Evolutionary conservation across 2,329 filamentous ascomycete genomes (phyloP).

Genomic region (Apiospora phragmitis): DNA sequence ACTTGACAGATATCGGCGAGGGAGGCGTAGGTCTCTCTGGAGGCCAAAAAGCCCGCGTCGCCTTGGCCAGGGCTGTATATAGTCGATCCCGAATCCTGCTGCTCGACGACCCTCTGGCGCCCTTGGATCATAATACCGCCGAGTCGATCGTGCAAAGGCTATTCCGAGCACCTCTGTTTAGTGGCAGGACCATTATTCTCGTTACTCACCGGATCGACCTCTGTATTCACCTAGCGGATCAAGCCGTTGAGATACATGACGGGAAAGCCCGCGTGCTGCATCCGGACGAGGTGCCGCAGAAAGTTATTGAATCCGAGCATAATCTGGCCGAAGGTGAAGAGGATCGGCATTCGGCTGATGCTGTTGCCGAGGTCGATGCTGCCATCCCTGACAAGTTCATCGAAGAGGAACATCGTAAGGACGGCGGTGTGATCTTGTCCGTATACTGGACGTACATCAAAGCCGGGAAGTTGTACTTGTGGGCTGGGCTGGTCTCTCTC

Average conservation of each 20-base stretch:
- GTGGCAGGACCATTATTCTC: constrained; percentile 70
- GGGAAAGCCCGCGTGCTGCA: constrained; percentile 55
- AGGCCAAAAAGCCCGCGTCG: constrained; percentile 63
- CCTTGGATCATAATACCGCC: constrained; percentile 63
- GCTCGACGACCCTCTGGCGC: constrained; percentile 64
- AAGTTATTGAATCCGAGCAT: constrained; percentile 24
- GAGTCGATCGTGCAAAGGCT: constrained; percentile 61
- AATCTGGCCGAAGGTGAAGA: constrained; percentile 33
- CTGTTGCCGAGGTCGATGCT: constrained; percentile 44
- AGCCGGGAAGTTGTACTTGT: constrained; percentile 74
- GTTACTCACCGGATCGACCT: constrained; percentile 81
- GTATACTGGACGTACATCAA: constrained; percentile 87
- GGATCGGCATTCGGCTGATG: constrained; percentile 25
- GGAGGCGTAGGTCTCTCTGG: constrained; percentile 64
- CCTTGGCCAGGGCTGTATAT: constrained; percentile 63
- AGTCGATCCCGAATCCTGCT: constrained; percentile 57
- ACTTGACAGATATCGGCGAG: constrained; percentile 61
- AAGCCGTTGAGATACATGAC: constrained; percentile 69
- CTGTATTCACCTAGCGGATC: constrained; percentile 69
- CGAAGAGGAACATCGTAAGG: constrained; percentile 72
- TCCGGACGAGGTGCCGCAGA: constrained; percentile 43
- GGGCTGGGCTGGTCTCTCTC: constrained; percentile 64
- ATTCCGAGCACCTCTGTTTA: constrained; percentile 59
- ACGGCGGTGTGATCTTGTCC: constrained; percentile 71
- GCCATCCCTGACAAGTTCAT: constrained; percentile 74